Conservation (phyloP, 495 filamentous ascomycete species). For the Clavariopsis aquatica region DNA sequence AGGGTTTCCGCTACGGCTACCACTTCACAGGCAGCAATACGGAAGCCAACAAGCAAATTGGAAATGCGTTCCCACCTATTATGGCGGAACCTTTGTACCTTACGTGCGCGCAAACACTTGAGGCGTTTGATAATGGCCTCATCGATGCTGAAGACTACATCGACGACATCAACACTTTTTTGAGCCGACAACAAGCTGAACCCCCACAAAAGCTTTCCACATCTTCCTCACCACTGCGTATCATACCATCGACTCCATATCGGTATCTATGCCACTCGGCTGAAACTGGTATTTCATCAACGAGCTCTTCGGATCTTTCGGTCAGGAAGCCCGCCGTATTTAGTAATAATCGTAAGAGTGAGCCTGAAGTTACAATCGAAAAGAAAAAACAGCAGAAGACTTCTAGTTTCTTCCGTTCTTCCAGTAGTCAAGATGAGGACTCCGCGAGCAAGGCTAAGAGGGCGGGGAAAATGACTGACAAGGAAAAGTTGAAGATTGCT, state of each 20-base stretch:
- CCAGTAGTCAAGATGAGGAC: not conserved
- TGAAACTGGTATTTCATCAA: too few relatives aligned
- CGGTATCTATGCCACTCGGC: too few relatives aligned
- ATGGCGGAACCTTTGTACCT: slow-evolving; percentile 61
- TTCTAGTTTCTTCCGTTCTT: not conserved
- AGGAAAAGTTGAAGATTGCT: not conserved
- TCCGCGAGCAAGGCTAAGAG: not conserved
- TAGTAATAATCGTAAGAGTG: not conserved
- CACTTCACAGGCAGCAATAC: slow-evolving; percentile 35
- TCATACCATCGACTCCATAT: not conserved
- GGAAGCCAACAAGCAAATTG: slow-evolving; percentile 68
- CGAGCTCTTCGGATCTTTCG: too few relatives aligned
- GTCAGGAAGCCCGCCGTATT: too few relatives aligned
- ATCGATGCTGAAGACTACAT: slow-evolving; percentile 22
- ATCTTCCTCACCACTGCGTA: not conserved
- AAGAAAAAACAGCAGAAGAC: not conserved
- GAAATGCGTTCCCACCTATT: slow-evolving; percentile 79
- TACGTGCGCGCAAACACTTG: slow-evolving; percentile 26
- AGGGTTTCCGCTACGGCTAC: slow-evolving; percentile 70
- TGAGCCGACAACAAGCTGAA: not conserved
- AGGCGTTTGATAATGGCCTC: slow-evolving; percentile 33
- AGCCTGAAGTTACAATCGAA: not conserved
- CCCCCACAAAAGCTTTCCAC: not conserved
- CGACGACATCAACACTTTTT: slow-evolving; percentile 10
- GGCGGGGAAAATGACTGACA: not conserved